Percentiles rank a stretch among this genome's conserved stretches.
Evolutionary conservation across 495 filamentous ascomycete genomes (phyloP).

Genomic region (Aspergillus cavernicola): DNA sequence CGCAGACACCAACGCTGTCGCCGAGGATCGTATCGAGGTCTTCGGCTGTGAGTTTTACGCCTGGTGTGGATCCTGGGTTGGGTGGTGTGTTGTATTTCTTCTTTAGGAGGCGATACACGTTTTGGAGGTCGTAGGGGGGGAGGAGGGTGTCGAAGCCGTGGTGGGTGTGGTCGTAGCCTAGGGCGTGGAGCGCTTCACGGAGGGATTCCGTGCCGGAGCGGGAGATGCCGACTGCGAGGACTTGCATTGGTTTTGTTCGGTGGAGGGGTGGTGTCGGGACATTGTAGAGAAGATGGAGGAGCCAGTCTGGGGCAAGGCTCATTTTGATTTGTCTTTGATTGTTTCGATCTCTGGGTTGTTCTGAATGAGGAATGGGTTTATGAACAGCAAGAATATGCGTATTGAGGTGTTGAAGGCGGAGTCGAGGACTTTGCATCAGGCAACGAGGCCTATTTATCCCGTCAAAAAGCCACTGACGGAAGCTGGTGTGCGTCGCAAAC

Average conservation of each 20-base stretch:
- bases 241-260: conserved; percentile 22
- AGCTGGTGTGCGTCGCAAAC: too few species aligned
- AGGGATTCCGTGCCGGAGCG: conserved; percentile 29
- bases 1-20: conserved; percentile 48
- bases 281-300: conserved; percentile 10
- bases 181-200: conserved; percentile 22
- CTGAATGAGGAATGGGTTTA: too few species aligned
- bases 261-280: conserved; percentile 12
- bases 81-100: conserved; percentile 19
- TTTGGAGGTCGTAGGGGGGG: conserved; percentile 14
- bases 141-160: conserved; percentile 26
- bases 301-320: conserved; percentile 4
- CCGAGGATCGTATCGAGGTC: conserved; percentile 48
- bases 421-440: too few species aligned
- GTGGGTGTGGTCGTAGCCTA: conserved; percentile 22
- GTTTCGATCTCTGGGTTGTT: too few species aligned
- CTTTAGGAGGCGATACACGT: conserved; percentile 14
- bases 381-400: too few species aligned
- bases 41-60: conserved; percentile 12
- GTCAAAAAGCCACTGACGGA: too few species aligned
- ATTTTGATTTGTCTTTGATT: background rate
- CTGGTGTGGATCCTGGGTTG: too few species aligned
- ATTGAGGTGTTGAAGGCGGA: too few species aligned
- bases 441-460: too few species aligned
- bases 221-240: conserved; percentile 27